phyloP scores from a whole-genome alignment of 139 green algal genomes.

The Tetratostichococcus sp. region DNA sequence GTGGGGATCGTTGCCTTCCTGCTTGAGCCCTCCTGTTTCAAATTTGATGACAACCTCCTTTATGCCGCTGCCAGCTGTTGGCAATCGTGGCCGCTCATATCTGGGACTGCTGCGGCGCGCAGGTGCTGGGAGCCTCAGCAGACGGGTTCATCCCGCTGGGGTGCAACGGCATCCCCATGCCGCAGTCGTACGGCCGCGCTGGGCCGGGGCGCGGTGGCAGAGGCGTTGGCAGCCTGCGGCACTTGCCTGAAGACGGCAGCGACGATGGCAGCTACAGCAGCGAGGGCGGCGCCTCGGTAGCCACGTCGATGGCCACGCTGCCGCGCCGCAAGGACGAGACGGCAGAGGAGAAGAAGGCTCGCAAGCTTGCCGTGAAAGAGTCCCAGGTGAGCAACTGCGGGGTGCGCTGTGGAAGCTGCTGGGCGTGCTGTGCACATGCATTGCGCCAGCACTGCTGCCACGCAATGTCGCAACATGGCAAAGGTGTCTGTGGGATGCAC shows the following conservation, averaged over 20 bases:
- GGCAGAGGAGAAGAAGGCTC: constrained; percentile 67
- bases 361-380: constrained; percentile 83
- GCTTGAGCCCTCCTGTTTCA: no score
- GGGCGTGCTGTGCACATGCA: no score
- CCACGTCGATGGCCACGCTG: not conserved
- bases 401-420: no score
- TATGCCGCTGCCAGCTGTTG: no score
- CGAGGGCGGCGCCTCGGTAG: not conserved
- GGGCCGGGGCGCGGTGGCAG: no score
- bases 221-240: not conserved
- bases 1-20: not conserved
- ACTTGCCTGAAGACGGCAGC: not conserved
- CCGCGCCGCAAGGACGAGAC: constrained; percentile 67
- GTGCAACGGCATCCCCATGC: not conserved
- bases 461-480: no score
- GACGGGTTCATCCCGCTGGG: not conserved
- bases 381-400: no score
- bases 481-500: no score
- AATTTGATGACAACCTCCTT: no score
- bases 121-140: not conserved
- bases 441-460: no score
- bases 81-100: no score
- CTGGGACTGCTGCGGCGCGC: no score
- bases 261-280: not conserved
- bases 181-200: not conserved